Evolutionary conservation across 192 early-diverging fungal species (phyloP), one percentile per base, ranked within the genome.

Genomic region (Umbelopsis isabellina): DNA sequence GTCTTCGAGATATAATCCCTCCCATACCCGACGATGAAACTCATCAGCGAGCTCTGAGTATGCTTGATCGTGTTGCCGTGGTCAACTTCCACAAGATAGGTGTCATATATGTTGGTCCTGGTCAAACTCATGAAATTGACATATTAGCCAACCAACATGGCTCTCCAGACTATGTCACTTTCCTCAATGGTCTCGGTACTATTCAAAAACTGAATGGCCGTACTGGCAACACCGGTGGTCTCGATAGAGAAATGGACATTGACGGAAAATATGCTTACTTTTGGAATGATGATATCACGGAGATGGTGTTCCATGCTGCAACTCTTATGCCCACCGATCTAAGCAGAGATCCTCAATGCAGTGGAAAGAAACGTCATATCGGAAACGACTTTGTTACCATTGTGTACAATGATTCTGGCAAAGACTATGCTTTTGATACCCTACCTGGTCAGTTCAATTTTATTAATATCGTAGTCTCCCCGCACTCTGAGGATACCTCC

Each of bases 371-470:
- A 82, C 83, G 94, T 30, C 95, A 97, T 75, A 95, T 99, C 71
- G 97, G 95, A 48, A 99, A 99, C 75, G 95, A 99, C 80, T 98
- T 90, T 82, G 93, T 99, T 55, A 89, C 90, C 41, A 91, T 99
- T 71, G 89, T 97, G 10, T 99, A 91, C 72, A 96, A 98, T 75
- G 96, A 99, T 74, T 92, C 91, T 37, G 96, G 92, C 1, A 68
- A 68, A 0, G 86, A 90, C 9, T 95, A 93, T 75, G 87, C 86
- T 37, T 95, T 96, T 78, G 91, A 96, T 67, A 98, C 95, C 5
- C 85, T 98, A 35, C 90, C 95, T 3, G 89, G 91, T 15, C 93
- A 99, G 77, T 98, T 98, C 83, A 98, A 98, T 75, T 97, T 91
- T 78, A 91, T 99, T 68, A 93, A 95, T 68, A 92, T 99, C 73